These are phyloP conservation scores for Ophiostoma piceae DNA, from an alignment of 2,329 filamentous ascomycete species.

Conservation along the genomic window DNA sequence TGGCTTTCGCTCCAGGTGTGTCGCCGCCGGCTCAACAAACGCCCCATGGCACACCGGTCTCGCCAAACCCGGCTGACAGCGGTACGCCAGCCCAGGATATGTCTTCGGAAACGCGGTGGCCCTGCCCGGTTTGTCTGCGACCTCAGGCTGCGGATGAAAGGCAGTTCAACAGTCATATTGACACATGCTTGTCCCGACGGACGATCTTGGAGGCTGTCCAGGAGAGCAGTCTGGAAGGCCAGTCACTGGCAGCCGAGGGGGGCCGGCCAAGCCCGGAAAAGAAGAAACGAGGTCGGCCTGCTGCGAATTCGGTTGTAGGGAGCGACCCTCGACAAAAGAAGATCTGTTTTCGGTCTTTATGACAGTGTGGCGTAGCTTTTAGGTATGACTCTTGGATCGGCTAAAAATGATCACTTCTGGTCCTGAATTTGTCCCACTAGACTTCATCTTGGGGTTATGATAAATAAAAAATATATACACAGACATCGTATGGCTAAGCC, in stretches of 20 bases:
- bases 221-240: conserved; percentile 37
- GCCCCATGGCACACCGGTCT: conserved; percentile 49
- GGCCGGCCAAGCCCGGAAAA: background rate
- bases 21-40: conserved; percentile 24
- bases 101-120: conserved; percentile 58
- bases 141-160: conserved; percentile 70
- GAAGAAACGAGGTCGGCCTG: conserved; percentile 37
- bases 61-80: conserved; percentile 41
- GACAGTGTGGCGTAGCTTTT: background rate
- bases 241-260: conserved; percentile 12
- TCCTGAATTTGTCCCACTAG: background rate
- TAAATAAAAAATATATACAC: background rate
- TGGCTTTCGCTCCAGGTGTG: background rate
- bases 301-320: conserved; percentile 22
- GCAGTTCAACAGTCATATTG: conserved; percentile 85
- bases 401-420: background rate
- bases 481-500: background rate
- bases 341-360: conserved; percentile 43
- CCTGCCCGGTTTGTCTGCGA: conserved; percentile 80
- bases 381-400: background rate
- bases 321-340: conserved; percentile 48
- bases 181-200: conserved; percentile 78
- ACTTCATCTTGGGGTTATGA: background rate
- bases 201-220: conserved; percentile 81
- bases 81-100: conserved; percentile 23